Base-by-base conservation (phyloP, 2,329 filamentous ascomycete genomes). In the Cladorrhinum sp. region DNA sequence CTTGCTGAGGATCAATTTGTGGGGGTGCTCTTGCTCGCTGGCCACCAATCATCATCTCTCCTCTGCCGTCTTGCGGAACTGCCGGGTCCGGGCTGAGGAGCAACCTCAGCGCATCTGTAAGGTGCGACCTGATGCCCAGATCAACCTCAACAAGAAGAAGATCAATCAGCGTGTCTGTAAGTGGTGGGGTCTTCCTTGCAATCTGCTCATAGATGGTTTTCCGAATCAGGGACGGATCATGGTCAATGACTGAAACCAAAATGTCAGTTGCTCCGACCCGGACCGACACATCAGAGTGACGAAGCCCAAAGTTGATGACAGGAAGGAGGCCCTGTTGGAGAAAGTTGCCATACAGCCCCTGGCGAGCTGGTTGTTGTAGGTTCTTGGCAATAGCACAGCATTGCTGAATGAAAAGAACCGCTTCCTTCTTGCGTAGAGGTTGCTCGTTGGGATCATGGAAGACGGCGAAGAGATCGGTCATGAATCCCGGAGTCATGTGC, bases 331-430 rank as follows among this genome's bases (percentile, higher is more conserved):
- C 95, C 69, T 96, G 88, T 53, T 84, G 84, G 65, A 98, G 88
- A 72, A 98, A 96, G 72, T 96, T 96, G 70, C 89, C 88, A 76
- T 96, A 97, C 16, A 99, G 79, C 22, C 86, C 87, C 64, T 91
- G 88, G 62, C 95, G 85, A 7, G 87, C 87, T 24, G 89, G 89
- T 1, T 90, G 89, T 72, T 98, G 95, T 18, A 99, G 81, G 70
- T 92, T 97, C 78, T 99, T 99, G 1, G 92, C 92, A 68, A 98
- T 95, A 2, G 88, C 85, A 67, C 92, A 96, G 76, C 93, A 98
- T 74, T 98, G 93, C 74, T 98, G 93, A 62, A 99, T 95, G 74
- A 99, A 98, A 38, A 96, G 82, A 10, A 99, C 93, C 0, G 92
- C 95, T 68, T 98, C 91, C 75, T 96, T 96, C 76, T 95, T 96